These are phyloP conservation scores for Hyaloperonospora brassicae DNA, from an alignment of 352 stramenopile species.

Conservation along the genomic window DNA sequence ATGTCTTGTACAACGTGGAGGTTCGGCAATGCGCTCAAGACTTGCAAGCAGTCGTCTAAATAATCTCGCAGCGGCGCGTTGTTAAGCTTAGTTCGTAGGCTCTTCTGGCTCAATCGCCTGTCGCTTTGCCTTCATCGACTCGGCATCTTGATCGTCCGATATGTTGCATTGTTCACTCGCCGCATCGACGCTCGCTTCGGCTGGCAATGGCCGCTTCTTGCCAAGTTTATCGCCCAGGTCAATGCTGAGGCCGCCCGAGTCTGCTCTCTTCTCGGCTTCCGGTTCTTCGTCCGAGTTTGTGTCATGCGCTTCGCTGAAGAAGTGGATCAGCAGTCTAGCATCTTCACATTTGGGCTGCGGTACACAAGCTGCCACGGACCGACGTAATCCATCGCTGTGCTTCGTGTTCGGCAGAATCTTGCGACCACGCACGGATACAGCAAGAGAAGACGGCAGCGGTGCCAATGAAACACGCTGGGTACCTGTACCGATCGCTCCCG, in stretches of 20 bases:
- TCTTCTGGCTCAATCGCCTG: conserved; percentile 36
- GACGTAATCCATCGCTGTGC: conserved; percentile 5
- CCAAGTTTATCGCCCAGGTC: conserved; percentile 34
- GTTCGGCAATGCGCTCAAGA: conserved; percentile 18
- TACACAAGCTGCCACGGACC: conserved; percentile 16
- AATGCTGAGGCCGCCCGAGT: conserved; percentile 19
- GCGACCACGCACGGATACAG: conserved; percentile 24
- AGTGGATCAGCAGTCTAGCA: conserved; percentile 66
- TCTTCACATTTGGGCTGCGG: conserved; percentile 47
- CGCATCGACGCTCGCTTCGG: conserved; percentile 9
- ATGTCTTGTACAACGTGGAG: conserved; percentile 30
- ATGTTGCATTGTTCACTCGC: conserved; percentile 8
- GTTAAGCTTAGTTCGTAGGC: conserved; percentile 28
- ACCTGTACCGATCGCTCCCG: conserved; percentile 17
- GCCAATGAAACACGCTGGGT: conserved; percentile 10
- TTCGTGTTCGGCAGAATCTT: conserved; percentile 32
- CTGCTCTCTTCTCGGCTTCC: conserved; percentile 8
- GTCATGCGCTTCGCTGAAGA: conserved; percentile 58
- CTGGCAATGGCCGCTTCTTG: conserved; percentile 54
- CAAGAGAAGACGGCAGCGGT: conserved; percentile 20
- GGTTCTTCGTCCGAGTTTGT: conserved; percentile 24
- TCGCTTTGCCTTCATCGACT: too few relatives aligned
- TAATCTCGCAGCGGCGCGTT: conserved; percentile 20
- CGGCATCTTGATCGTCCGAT: conserved; percentile 9
- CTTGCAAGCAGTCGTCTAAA: conserved; percentile 31